Percentiles rank a stretch among this genome's conserved stretches.
Evolutionary conservation across 768 basidiomycete genomes (phyloP).

Genomic region (Sistotremastrum suecicum): DNA sequence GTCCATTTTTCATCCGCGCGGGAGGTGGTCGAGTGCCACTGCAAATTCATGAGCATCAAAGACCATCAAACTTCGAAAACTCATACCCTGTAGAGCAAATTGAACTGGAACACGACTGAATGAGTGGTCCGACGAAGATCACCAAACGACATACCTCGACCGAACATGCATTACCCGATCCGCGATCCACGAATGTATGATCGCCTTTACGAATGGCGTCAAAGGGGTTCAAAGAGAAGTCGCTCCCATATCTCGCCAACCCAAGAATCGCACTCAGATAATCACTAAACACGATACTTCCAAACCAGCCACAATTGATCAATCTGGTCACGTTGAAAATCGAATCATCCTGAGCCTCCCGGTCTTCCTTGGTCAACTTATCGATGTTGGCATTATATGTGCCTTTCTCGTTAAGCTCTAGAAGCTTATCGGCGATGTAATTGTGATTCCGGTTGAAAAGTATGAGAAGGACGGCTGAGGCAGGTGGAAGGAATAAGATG

Average conservation of each 20-base stretch:
- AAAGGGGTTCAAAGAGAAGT: slow-evolving; percentile 69
- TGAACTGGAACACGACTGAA: slow-evolving; percentile 40
- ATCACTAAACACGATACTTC: slow-evolving; percentile 63
- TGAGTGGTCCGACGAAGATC: neutral
- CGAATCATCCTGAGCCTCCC: slow-evolving; percentile 41
- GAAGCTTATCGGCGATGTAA: slow-evolving; percentile 62
- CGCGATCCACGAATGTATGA: slow-evolving; percentile 60
- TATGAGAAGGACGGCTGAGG: slow-evolving; percentile 59
- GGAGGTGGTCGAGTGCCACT: slow-evolving; percentile 79
- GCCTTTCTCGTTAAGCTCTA: slow-evolving; percentile 70
- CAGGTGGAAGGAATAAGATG: slow-evolving; percentile 66
- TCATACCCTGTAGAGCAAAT: slow-evolving; percentile 8
- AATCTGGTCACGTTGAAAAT: slow-evolving; percentile 76
- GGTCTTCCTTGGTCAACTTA: slow-evolving; percentile 19
- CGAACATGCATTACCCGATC: slow-evolving; percentile 69
- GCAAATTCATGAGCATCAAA: slow-evolving; percentile 62
- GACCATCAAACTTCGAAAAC: neutral
- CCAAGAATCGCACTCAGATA: slow-evolving; percentile 75
- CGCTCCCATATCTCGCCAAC: slow-evolving; percentile 58
- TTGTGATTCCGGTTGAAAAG: slow-evolving; percentile 87
- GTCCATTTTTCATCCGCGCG: slow-evolving; percentile 61
- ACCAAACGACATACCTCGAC: slow-evolving; percentile 42
- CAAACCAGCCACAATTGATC: slow-evolving; percentile 74
- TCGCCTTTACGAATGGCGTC: slow-evolving; percentile 57
- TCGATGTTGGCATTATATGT: slow-evolving; percentile 40